phyloP scores from a whole-genome alignment of 495 filamentous ascomycete species.

The Immersiella caudata region DNA sequence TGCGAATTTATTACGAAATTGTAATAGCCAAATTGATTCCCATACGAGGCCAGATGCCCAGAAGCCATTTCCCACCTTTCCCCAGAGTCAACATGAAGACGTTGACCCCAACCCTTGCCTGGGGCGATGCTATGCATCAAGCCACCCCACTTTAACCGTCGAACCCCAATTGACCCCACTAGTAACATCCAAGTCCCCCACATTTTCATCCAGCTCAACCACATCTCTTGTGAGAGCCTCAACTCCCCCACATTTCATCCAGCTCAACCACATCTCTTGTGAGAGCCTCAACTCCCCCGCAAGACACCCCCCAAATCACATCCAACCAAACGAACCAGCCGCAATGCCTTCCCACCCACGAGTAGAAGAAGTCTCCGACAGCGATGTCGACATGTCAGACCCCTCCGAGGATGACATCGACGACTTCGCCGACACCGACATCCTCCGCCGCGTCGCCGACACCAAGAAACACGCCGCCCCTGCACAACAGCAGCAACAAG shows the following conservation, averaged over 20 bases:
- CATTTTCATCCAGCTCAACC: conserved; percentile 10
- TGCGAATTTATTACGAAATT: neutral
- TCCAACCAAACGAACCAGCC: conserved; percentile 20
- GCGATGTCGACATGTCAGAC: conserved; percentile 73
- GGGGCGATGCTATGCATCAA: neutral
- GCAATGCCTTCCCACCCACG: conserved; percentile 77
- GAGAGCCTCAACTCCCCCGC: conserved; percentile 8
- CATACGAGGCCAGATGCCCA: no score
- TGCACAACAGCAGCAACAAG: conserved; percentile 27
- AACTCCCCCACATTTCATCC: conserved; percentile 17
- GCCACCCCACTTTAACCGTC: conserved; percentile 28
- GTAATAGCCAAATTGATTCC: no score
- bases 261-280: neutral
- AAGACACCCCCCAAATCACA: conserved; percentile 17
- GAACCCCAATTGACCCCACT: conserved; percentile 17
- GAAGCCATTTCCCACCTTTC: no score
- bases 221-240: no score
- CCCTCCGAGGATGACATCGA: conserved; percentile 70
- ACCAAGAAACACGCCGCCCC: conserved; percentile 31
- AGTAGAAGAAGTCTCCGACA: conserved; percentile 87
- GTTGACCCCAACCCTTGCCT: neutral
- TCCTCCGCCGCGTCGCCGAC: conserved; percentile 33
- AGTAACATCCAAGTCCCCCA: conserved; percentile 16
- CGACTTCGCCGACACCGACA: conserved; percentile 56
- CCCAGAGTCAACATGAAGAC: no score